Conservation (phyloP, 352 stramenopile species). For the Globisporangium recalcitrans region DNA sequence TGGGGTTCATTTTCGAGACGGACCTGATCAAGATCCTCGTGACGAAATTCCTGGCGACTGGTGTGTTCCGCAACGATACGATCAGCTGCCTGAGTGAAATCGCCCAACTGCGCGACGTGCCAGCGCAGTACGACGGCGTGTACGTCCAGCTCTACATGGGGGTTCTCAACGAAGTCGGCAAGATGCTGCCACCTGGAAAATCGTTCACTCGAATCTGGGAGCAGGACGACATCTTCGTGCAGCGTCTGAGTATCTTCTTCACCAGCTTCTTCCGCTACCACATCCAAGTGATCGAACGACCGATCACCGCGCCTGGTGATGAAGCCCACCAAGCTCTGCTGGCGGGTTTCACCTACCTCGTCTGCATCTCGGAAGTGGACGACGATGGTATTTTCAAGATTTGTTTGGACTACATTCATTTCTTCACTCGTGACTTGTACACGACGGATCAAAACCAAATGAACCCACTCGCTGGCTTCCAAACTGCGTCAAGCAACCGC, state of each 20-base stretch:
- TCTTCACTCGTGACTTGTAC: slow-evolving; percentile 96
- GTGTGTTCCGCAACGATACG: slow-evolving; percentile 95
- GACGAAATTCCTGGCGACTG: slow-evolving; percentile 94
- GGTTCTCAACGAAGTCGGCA: slow-evolving; percentile 90
- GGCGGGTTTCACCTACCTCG: slow-evolving; percentile 91
- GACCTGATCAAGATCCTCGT: slow-evolving; percentile 94
- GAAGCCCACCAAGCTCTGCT: slow-evolving; percentile 89
- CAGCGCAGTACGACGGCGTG: slow-evolving; percentile 89
- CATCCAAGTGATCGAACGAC: slow-evolving; percentile 92
- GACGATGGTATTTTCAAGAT: slow-evolving; percentile 98
- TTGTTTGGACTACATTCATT: slow-evolving; percentile 98
- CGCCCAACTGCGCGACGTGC: slow-evolving; percentile 90
- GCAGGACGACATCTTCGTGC: slow-evolving; percentile 95
- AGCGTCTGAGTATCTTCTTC: slow-evolving; percentile 97
- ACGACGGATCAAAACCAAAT: slow-evolving; percentile 83
- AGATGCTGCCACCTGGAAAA: slow-evolving; percentile 88
- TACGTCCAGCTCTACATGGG: slow-evolving; percentile 94
- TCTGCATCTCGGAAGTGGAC: slow-evolving; percentile 89
- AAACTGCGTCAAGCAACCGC: slow-evolving; percentile 44
- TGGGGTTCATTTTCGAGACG: slow-evolving; percentile 98
- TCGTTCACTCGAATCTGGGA: slow-evolving; percentile 92
- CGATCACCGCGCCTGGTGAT: slow-evolving; percentile 68
- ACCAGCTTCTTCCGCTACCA: slow-evolving; percentile 94
- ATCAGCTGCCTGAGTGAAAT: slow-evolving; percentile 99
- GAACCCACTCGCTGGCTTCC: slow-evolving; percentile 53